Evolutionary conservation across 2,329 filamentous ascomycete genomes (phyloP).

Genomic region (Monosporascus sp.): DNA sequence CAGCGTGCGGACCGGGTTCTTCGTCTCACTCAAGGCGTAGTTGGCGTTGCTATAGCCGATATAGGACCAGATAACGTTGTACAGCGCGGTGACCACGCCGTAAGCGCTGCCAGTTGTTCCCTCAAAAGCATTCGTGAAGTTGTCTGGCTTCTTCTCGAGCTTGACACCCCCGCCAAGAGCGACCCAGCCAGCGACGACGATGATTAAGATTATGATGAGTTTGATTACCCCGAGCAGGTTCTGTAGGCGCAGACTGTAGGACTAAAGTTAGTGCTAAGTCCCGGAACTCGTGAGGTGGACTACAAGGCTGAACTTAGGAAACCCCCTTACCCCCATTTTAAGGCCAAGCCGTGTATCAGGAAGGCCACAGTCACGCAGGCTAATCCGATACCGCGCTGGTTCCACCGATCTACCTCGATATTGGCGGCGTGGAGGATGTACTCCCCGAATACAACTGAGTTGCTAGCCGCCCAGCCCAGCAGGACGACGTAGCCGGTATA

Average conservation of each 20-base stretch:
- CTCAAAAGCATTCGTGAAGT: constrained; percentile 53
- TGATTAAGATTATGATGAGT: constrained; percentile 52
- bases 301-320: neutral
- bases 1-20: constrained; percentile 48
- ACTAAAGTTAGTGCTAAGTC: neutral
- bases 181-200: constrained; percentile 55
- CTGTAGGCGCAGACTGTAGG: constrained; percentile 42
- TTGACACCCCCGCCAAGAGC: constrained; percentile 45
- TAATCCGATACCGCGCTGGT: constrained; percentile 50
- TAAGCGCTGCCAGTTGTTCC: constrained; percentile 39
- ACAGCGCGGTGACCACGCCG: constrained; percentile 51
- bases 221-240: constrained; percentile 58
- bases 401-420: constrained; percentile 45
- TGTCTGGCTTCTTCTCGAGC: constrained; percentile 42
- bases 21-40: constrained; percentile 55
- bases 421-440: constrained; percentile 50
- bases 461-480: constrained; percentile 55
- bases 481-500: constrained; percentile 57
- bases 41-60: constrained; percentile 61
- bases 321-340: constrained; percentile 43
- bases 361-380: constrained; percentile 50
- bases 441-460: constrained; percentile 52
- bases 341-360: constrained; percentile 43
- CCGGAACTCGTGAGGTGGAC: too few relatives aligned
- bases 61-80: constrained; percentile 56